Evolutionary conservation across 805 yeast genomes (phyloP).

Genomic region (Cyberlindnera subsufficiens): DNA sequence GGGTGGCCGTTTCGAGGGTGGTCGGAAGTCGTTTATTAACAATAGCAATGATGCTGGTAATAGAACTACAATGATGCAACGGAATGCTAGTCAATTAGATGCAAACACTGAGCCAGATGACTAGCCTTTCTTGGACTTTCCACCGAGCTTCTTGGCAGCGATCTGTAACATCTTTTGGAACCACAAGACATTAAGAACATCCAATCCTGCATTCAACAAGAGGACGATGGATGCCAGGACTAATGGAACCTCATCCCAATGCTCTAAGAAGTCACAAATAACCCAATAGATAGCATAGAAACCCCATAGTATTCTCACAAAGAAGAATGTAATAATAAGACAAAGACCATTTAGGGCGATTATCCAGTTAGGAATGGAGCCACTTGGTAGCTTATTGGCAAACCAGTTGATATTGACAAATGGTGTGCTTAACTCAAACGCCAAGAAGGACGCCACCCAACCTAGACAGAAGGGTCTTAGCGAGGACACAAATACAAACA

Average conservation of each 20-base stretch:
- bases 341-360: constrained; percentile 66
- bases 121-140: constrained; percentile 5
- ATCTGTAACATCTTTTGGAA: constrained; percentile 77
- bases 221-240: constrained; percentile 47
- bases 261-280: constrained; percentile 39
- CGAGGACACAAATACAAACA: constrained; percentile 61
- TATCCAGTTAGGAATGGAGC: constrained; percentile 47
- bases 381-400: constrained; percentile 68
- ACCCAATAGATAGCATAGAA: constrained; percentile 58
- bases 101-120: background rate
- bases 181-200: constrained; percentile 76
- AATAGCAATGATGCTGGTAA: background rate
- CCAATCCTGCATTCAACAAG: constrained; percentile 54
- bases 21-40: background rate
- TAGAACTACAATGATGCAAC: no score
- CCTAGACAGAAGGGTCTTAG: constrained; percentile 73
- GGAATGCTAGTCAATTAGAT: no score
- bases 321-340: constrained; percentile 65
- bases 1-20: background rate
- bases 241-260: constrained; percentile 38
- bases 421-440: constrained; percentile 89
- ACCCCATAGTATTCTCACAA: constrained; percentile 84
- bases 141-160: constrained; percentile 48
- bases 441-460: constrained; percentile 74
- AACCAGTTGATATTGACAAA: constrained; percentile 95